phyloP scores from a whole-genome alignment of 169 alveolate genomes.

The Plasmodium billcollinsi region DNA sequence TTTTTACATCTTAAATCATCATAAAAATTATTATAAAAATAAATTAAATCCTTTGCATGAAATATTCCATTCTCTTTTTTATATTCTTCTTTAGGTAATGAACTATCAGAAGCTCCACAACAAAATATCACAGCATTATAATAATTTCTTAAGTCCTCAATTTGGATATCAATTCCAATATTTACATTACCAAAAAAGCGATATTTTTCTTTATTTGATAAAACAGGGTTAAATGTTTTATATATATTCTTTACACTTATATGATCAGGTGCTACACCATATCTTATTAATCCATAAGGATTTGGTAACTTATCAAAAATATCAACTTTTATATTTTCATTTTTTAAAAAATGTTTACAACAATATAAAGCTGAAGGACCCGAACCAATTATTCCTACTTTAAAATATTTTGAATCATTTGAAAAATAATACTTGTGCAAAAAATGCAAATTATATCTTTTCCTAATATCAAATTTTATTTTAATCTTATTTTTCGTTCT shows the following conservation, averaged over 20 bases:
- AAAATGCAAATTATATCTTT: not conserved
- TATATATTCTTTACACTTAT: slow-evolving; percentile 81
- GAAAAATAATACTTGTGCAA: slow-evolving; percentile 25
- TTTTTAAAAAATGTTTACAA: slow-evolving; percentile 83
- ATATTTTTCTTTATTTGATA: slow-evolving; percentile 73
- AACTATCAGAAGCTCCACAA: slow-evolving; percentile 88
- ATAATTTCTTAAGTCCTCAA: slow-evolving; percentile 80
- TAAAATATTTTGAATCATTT: slow-evolving; percentile 50
- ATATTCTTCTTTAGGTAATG: slow-evolving; percentile 6
- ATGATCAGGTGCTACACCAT: slow-evolving; percentile 93
- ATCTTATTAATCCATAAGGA: slow-evolving; percentile 89
- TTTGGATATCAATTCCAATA: slow-evolving; percentile 74
- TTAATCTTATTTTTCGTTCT: not conserved
- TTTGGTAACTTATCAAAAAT: slow-evolving; percentile 87
- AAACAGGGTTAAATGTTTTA: slow-evolving; percentile 78
- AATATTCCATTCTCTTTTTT: slow-evolving; percentile 12
- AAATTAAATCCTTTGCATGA: slow-evolving; percentile 47
- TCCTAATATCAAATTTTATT: not conserved
- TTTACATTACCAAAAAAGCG: slow-evolving; percentile 87
- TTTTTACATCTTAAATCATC: slow-evolving; percentile 40
- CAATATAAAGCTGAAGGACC: slow-evolving; percentile 93
- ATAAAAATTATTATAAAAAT: slow-evolving; percentile 41
- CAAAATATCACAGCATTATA: slow-evolving; percentile 79
- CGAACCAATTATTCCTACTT: slow-evolving; percentile 88
- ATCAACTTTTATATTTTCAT: slow-evolving; percentile 84